Evolutionary conservation across 2,329 filamentous ascomycete species (phyloP), one percentile per base, ranked within the genome.

Genomic region (Neocatenulostroma microsporum): DNA sequence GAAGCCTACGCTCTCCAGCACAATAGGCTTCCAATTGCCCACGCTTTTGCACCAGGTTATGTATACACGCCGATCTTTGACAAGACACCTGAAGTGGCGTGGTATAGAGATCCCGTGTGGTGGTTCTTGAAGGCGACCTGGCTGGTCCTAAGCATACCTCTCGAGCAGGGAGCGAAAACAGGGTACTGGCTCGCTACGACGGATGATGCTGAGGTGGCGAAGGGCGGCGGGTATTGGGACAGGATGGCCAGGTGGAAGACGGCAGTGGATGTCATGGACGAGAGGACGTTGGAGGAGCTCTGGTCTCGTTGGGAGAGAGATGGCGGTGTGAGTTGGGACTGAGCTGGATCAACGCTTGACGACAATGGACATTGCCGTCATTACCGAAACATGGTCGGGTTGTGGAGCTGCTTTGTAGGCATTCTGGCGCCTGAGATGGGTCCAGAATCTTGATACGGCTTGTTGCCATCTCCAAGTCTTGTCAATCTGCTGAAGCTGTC

Each of bases 101-200:
- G 20, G n/a, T 39, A 21, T 25, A 12, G 21, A 15, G 32, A 41
- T 40, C 20, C 35, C 14, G 21, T 46, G 14, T 45, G 26, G 18
- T 39, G 34, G 40, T 7, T 38, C 15, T 30, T 46, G 13, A 41
- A 37, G 18, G 26, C 26, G 12, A 40, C 40, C 5, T 5, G 17
- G 11, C 15, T 45, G 17, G n/a, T n/a, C n/a, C n/a, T n/a, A n/a
- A 34, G 31, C 20, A 33, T 40, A 12, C 35, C 40, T 11, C 33
- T 43, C 3, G 40, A 39, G 4, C 42, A 47, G 21, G 42, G 46
- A 5, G 40, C 44, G 5, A 40, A 42, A 4, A 45, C 44, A 4
- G 46, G 44, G 5, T 19, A 47, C 17, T 43, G 38, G 28, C 40
- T 49, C 24, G 31, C 33, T 13, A 41, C 42, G 18, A 40, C 39